A percentile compares a stretch with the other conserved stretches of the same genome.
These are phyloP conservation scores for Phytophthora lateralis DNA, from an alignment of 352 stramenopile genomes.

Conservation along the genomic window DNA sequence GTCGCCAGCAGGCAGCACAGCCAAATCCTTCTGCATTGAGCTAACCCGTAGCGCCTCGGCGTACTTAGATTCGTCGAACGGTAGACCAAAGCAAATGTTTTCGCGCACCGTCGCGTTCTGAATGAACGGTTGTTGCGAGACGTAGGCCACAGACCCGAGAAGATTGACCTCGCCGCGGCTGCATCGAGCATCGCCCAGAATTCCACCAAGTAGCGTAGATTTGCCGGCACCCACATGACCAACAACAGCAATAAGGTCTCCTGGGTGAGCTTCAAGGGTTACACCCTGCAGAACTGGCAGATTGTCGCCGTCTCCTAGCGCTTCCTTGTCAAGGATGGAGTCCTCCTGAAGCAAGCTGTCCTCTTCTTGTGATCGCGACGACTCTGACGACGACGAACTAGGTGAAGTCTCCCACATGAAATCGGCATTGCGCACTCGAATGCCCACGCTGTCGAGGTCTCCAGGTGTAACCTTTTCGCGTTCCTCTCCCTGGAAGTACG, in stretches of 20 bases:
- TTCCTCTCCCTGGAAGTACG: conserved; percentile 66
- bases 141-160: conserved; percentile 93
- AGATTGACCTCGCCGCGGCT: conserved; percentile 59
- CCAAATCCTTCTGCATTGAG: conserved; percentile 59
- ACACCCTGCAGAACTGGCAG: conserved; percentile 54
- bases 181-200: conserved; percentile 65
- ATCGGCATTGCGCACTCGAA: conserved; percentile 50
- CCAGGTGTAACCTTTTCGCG: conserved; percentile 73
- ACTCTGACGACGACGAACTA: conserved; percentile 21
- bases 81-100: conserved; percentile 96
- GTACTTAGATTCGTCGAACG: conserved; percentile 70
- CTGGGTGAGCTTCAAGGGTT: conserved; percentile 65
- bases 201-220: conserved; percentile 70
- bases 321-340: conserved; percentile 33
- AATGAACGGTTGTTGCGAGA: conserved; percentile 97
- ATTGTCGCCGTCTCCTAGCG: conserved; percentile 14
- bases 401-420: conserved; percentile 74
- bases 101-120: conserved; percentile 96
- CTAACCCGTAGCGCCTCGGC: conserved; percentile 58
- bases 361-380: conserved; percentile 25
- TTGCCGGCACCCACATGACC: conserved; percentile 69
- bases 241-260: conserved; percentile 68
- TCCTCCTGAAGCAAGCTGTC: conserved; percentile 37
- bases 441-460: conserved; percentile 61
- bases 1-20: conserved; percentile 82